Evolutionary conservation across 2,329 filamentous ascomycete genomes (phyloP).

Genomic region (Arthroderma sp.): DNA sequence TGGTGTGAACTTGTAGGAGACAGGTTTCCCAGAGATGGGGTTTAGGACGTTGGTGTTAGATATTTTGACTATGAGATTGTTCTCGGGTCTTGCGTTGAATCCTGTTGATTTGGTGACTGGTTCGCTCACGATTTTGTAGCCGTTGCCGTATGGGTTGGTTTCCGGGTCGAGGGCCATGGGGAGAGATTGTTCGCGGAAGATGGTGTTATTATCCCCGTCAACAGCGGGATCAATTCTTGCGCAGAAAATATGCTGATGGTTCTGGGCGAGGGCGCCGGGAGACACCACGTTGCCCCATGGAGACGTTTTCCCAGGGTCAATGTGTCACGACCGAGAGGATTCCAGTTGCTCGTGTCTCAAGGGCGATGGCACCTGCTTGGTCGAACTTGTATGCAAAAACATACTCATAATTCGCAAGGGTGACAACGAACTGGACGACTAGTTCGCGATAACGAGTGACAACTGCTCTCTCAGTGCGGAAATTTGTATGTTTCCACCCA

Average conservation of each 20-base stretch:
- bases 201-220: conserved; percentile 44
- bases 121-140: conserved; percentile 44
- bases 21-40: conserved; percentile 32
- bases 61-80: conserved; percentile 39
- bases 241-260: conserved; percentile 60
- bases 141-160: conserved; percentile 51
- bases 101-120: conserved; percentile 37
- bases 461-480: conserved; percentile 49
- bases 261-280: conserved; percentile 53
- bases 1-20: conserved; percentile 39
- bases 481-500: conserved; percentile 60
- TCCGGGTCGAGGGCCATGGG: conserved; percentile 38
- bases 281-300: conserved; percentile 52
- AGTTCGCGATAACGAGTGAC: conserved; percentile 51
- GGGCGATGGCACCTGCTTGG: conserved; percentile 48
- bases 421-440: conserved; percentile 56
- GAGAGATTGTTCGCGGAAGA: conserved; percentile 44
- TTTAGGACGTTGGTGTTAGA: conserved; percentile 36
- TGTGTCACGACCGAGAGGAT: conserved; percentile 52
- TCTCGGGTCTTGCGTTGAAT: conserved; percentile 42
- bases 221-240: conserved; percentile 54
- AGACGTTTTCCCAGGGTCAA: conserved; percentile 44
- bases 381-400: conserved; percentile 54
- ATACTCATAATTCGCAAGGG: conserved; percentile 60
- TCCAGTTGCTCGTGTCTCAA: conserved; percentile 54